These are phyloP conservation scores for Thelephora terrestris DNA, from an alignment of 1,284 basidiomycete genomes.

Conservation along the genomic window DNA sequence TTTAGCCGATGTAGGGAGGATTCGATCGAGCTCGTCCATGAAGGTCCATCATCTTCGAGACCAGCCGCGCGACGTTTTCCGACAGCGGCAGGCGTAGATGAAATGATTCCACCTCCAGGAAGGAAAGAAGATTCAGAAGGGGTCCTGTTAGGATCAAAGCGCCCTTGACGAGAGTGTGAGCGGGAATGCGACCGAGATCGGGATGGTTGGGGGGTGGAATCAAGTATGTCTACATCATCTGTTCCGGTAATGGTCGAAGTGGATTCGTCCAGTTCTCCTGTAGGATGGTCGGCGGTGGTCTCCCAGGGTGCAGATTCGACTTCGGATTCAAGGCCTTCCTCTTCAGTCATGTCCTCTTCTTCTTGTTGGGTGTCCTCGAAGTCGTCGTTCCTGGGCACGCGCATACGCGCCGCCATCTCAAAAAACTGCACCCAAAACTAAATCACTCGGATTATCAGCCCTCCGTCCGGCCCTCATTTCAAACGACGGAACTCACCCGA, in stretches of 20 bases:
- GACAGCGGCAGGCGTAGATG: conserved; percentile 61
- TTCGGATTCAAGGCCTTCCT: conserved; percentile 23
- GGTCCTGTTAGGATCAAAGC: conserved; percentile 25
- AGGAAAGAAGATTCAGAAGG: conserved; percentile 59
- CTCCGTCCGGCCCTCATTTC: too few species aligned
- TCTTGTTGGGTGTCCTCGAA: conserved; percentile 28
- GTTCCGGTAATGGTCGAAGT: conserved; percentile 17
- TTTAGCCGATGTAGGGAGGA: conserved; percentile 69
- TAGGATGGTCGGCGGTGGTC: conserved; percentile 3
- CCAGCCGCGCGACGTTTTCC: conserved; percentile 27
- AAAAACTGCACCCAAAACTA: conserved; percentile 97
- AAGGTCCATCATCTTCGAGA: conserved; percentile 33
- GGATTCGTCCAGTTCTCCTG: not conserved
- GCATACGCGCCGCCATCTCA: conserved; percentile 81
- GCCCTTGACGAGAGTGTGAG: conserved; percentile 8
- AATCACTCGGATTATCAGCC: not conserved
- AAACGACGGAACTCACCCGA: conserved; percentile 42
- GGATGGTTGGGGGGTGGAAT: conserved; percentile 9
- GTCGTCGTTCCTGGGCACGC: conserved; percentile 64
- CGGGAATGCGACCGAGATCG: too few species aligned
- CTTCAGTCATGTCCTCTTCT: conserved; percentile 38
- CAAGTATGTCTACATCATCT: conserved; percentile 1
- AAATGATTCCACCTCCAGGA: conserved; percentile 54
- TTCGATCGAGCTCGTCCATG: conserved; percentile 62
- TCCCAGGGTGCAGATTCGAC: conserved; percentile 12